Evolutionary conservation across 345 rosid species (phyloP).

Genomic region (Eucalyptus lansdowneana): DNA sequence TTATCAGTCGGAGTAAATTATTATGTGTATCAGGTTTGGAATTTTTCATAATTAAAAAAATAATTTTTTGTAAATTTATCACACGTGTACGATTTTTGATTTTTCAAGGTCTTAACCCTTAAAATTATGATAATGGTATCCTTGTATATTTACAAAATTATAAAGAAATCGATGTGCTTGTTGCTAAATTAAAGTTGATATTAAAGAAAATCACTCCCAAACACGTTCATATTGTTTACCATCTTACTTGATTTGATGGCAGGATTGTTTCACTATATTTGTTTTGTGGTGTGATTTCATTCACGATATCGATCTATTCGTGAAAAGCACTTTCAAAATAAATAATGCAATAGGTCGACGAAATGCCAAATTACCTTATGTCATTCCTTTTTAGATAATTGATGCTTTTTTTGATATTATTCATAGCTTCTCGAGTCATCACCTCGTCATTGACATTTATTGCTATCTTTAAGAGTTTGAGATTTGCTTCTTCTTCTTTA

Average conservation of each 20-base stretch:
- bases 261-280: rapidly evolving
- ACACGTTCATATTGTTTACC: rapidly evolving
- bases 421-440: no score
- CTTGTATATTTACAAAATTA: no score
- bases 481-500: not conserved
- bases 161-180: not conserved
- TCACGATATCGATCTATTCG: rapidly evolving
- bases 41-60: no score
- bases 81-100: rapidly evolving
- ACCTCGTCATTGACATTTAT: no score
- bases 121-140: no score
- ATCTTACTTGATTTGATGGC: not conserved
- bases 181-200: not conserved
- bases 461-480: not conserved
- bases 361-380: not conserved
- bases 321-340: not conserved
- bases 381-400: not conserved
- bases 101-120: no score
- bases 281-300: not conserved
- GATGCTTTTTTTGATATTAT: no score
- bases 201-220: rapidly evolving
- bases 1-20: rapidly evolving
- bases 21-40: no score
- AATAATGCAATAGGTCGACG: rapidly evolving
- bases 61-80: no score